These are phyloP conservation scores for Candida sanyaensis DNA, from an alignment of 1,139 yeast species.

Conservation along the genomic window DNA sequence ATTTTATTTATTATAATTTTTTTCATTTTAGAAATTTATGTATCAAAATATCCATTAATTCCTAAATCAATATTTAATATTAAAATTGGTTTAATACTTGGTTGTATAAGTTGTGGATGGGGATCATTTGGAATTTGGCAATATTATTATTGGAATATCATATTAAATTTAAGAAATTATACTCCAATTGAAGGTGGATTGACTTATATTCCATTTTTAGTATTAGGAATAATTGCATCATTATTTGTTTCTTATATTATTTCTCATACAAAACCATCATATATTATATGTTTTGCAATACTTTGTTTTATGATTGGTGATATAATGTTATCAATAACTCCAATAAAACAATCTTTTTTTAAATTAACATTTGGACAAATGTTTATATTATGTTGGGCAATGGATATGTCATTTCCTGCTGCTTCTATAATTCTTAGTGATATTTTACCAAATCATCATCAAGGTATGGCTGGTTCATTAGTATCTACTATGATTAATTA, in stretches of 20 bases:
- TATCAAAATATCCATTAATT: constrained; percentile 41
- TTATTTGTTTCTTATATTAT: constrained; percentile 43
- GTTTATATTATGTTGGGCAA: constrained; percentile 55
- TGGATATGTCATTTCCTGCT: constrained; percentile 62
- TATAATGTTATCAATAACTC: constrained; percentile 48
- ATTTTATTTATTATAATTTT: constrained; percentile 33
- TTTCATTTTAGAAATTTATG: constrained; percentile 29
- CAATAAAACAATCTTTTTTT: constrained; percentile 50
- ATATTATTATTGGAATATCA: constrained; percentile 42
- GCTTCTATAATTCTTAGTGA: constrained; percentile 55
- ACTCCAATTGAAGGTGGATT: constrained; percentile 45
- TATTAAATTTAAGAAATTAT: constrained; percentile 46
- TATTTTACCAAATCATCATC: constrained; percentile 49
- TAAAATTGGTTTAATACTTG: constrained; percentile 37
- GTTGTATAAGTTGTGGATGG: constrained; percentile 51
- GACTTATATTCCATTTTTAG: constrained; percentile 46
- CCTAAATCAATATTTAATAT: constrained; percentile 44
- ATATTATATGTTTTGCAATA: constrained; percentile 42
- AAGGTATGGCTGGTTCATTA: constrained; percentile 63
- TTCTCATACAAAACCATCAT: constrained; percentile 44
- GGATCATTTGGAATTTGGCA: constrained; percentile 60
- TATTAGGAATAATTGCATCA: constrained; percentile 51
- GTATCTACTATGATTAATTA: constrained; percentile 57
- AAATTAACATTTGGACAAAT: constrained; percentile 47
- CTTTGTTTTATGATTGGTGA: constrained; percentile 50